Evolutionary conservation across 2,329 filamentous ascomycete genomes (phyloP).

Genomic region (Seiridium cupressi): DNA sequence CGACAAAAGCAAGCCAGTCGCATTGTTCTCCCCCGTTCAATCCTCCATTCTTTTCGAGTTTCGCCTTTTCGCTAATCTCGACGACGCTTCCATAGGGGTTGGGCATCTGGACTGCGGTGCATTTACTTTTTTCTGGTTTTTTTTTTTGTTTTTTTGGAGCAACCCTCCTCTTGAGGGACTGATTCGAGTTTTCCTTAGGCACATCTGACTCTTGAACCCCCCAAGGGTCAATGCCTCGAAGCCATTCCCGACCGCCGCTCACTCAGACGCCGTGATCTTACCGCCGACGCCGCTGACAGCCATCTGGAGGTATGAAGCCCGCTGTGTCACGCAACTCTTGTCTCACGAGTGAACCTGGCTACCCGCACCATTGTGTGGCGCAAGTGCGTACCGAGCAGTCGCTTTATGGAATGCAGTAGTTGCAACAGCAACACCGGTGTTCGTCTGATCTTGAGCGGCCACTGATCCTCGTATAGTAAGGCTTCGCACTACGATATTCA

Average conservation of each 20-base stretch:
- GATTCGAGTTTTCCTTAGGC: not conserved
- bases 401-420: not conserved
- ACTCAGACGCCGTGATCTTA: not conserved
- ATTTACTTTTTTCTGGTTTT: not conserved
- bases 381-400: not conserved
- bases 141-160: not conserved
- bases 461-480: not conserved
- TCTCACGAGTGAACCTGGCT: not conserved
- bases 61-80: not conserved
- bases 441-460: constrained; percentile 3
- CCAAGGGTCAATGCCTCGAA: not conserved
- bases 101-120: not conserved
- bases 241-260: not conserved
- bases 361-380: not conserved
- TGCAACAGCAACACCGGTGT: not conserved
- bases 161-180: not conserved
- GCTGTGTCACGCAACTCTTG: not conserved
- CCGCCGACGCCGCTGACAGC: not conserved
- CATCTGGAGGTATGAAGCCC: not conserved
- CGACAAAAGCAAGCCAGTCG: constrained; percentile 4
- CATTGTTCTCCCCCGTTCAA: not conserved
- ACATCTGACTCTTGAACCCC: not conserved
- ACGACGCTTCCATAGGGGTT: not conserved
- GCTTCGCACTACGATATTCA: not conserved
- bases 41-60: constrained; percentile 4